phyloP scores from a whole-genome alignment of 108 stramenopile genomes.

The Discostella pseudostelligera region DNA sequence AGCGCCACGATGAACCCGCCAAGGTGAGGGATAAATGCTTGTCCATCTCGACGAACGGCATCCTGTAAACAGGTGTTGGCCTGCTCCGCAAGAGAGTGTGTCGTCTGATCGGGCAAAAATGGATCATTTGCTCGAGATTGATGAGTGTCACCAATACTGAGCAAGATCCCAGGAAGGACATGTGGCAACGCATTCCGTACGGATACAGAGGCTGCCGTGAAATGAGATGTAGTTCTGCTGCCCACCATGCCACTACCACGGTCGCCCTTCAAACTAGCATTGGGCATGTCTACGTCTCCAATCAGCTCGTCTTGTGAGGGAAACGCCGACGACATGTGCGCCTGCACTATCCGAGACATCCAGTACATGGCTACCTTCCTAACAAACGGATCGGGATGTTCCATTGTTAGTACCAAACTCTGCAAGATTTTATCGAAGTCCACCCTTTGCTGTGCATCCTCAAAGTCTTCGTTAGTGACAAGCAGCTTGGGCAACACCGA shows the following conservation, averaged over 20 bases:
- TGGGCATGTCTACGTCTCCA: conserved; percentile 28
- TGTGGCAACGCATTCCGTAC: conserved; percentile 82
- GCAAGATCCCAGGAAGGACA: conserved; percentile 79
- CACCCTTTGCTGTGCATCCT: conserved; percentile 66
- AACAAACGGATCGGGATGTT: conserved; percentile 89
- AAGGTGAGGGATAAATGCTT: conserved; percentile 77
- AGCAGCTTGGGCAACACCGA: conserved; percentile 82
- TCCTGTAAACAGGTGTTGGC: conserved; percentile 77
- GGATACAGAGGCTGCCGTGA: conserved; percentile 70
- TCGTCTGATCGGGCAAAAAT: conserved; percentile 84
- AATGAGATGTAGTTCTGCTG: conserved; percentile 13
- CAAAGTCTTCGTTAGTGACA: conserved; percentile 64
- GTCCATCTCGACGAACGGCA: conserved; percentile 74
- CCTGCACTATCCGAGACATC: conserved; percentile 85
- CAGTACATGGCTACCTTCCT: conserved; percentile 91
- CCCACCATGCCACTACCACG: no score
- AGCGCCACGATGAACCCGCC: conserved; percentile 83
- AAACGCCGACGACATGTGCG: conserved; percentile 60
- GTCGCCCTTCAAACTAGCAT: conserved; percentile 5
- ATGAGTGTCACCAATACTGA: conserved; percentile 77
- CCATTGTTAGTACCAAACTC: conserved; percentile 81
- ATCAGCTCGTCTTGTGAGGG: conserved; percentile 8
- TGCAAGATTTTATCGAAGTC: conserved; percentile 89
- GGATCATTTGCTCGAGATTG: conserved; percentile 60
- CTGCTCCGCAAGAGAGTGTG: conserved; percentile 78